These are phyloP conservation scores for Coemansia sp. DNA, from an alignment of 192 early-diverging fungal species.

Conservation along the genomic window DNA sequence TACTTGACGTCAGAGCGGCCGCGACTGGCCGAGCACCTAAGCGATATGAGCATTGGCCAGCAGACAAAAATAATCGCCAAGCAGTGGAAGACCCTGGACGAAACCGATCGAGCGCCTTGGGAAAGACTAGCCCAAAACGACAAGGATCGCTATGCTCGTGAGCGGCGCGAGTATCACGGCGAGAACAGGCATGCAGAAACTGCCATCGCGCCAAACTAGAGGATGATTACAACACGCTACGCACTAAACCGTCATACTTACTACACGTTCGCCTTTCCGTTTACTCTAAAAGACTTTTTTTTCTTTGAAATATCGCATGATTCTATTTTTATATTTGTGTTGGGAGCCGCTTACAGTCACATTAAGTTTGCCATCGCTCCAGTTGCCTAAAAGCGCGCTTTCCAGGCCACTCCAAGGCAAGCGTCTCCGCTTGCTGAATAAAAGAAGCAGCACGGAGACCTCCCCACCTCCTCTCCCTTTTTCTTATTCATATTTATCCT, in stretches of 20 bases:
- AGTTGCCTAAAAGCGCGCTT: too few species aligned
- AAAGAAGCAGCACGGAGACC: too few species aligned
- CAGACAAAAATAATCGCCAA: slow-evolving; percentile 77
- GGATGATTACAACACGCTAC: neutral
- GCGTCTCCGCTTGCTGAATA: too few species aligned
- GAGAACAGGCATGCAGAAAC: slow-evolving; percentile 23
- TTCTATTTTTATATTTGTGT: too few species aligned
- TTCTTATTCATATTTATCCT: too few species aligned
- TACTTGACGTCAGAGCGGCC: slow-evolving; percentile 72
- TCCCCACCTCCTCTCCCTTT: too few species aligned
- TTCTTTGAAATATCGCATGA: too few species aligned
- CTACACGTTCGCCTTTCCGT: neutral
- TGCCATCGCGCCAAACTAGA: slow-evolving; percentile 13
- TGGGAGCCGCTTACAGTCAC: too few species aligned
- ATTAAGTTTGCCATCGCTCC: too few species aligned
- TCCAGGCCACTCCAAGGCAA: too few species aligned
- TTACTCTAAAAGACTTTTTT: too few species aligned
- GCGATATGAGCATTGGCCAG: slow-evolving; percentile 71
- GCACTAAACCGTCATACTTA: neutral
- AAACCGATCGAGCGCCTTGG: slow-evolving; percentile 59
- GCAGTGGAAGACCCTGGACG: slow-evolving; percentile 57
- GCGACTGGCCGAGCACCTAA: slow-evolving; percentile 63
- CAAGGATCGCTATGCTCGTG: slow-evolving; percentile 66
- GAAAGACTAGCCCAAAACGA: slow-evolving; percentile 57
- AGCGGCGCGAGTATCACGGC: slow-evolving; percentile 60